Conservation (phyloP, 345 rosid genomes). For the Populus ilicifolia region DNA sequence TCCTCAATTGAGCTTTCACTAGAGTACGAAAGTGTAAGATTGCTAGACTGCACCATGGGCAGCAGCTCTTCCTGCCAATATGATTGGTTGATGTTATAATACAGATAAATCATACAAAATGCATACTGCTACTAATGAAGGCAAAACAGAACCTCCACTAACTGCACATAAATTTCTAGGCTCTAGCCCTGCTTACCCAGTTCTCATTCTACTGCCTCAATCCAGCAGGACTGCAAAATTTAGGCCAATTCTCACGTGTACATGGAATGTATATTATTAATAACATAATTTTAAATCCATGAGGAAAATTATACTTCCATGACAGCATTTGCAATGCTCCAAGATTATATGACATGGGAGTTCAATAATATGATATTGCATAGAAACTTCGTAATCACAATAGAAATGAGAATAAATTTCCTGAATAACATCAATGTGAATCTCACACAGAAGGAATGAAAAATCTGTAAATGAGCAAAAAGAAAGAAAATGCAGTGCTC, state of each 20-base stretch:
- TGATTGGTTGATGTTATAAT: neutral
- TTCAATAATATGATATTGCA: neutral
- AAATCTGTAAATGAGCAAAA: neutral
- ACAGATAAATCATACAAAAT: neutral
- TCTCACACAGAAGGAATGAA: neutral
- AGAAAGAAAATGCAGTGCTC: conserved; percentile 2
- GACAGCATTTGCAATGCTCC: neutral
- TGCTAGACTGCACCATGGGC: conserved; percentile 68
- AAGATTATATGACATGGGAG: neutral
- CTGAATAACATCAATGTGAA: neutral
- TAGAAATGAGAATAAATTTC: neutral
- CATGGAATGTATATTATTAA: too few species aligned
- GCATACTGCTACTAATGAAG: neutral
- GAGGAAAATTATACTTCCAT: too few species aligned
- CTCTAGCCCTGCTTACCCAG: too few species aligned
- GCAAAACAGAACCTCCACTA: too few species aligned
- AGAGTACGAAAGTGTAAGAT: conserved; percentile 77
- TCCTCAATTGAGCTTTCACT: conserved; percentile 95
- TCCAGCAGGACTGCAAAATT: too few species aligned
- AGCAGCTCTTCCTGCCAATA: conserved; percentile 69
- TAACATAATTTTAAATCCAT: too few species aligned
- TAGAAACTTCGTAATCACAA: neutral
- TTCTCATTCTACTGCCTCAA: too few species aligned
- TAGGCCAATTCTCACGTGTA: too few species aligned
- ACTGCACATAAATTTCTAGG: too few species aligned